A percentile compares a stretch with the other conserved stretches of the same genome.
Conservation (phyloP, 495 filamentous ascomycete species). For the Bacidia rubella region DNA sequence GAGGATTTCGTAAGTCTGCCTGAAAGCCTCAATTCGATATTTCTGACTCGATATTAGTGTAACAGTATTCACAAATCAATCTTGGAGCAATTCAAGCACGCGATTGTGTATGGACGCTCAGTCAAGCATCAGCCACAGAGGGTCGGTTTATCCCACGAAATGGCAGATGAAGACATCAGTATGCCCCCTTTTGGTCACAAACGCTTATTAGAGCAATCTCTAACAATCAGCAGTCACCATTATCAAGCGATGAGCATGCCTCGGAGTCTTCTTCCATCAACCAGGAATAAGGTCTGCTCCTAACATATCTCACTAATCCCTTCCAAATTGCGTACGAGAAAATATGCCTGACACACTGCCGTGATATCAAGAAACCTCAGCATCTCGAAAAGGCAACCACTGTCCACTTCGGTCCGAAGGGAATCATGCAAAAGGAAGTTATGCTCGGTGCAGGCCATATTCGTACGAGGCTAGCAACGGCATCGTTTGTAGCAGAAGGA, state of each 20-base stretch:
- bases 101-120: constrained; percentile 91
- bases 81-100: constrained; percentile 86
- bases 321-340: too few relatives aligned
- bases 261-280: background rate
- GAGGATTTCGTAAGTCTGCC: constrained; percentile 79
- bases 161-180: constrained; percentile 97
- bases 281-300: background rate
- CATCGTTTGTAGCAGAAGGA: background rate
- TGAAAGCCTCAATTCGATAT: background rate
- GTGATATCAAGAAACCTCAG: background rate
- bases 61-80: constrained; percentile 94
- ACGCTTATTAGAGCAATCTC: constrained; percentile 13
- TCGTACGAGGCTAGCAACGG: background rate
- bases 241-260: constrained; percentile 62
- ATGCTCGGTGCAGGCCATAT: background rate
- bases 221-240: constrained; percentile 64
- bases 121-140: constrained; percentile 98
- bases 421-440: background rate
- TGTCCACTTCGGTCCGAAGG: background rate
- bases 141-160: constrained; percentile 80
- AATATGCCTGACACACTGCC: background rate
- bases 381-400: background rate
- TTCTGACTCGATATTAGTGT: constrained; percentile 46
- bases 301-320: background rate
- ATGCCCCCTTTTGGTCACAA: constrained; percentile 22